These are phyloP conservation scores for Thuidium tamariscinum DNA, from an alignment of 225 moss, liverwort and hornwort species.

Conservation along the genomic window DNA sequence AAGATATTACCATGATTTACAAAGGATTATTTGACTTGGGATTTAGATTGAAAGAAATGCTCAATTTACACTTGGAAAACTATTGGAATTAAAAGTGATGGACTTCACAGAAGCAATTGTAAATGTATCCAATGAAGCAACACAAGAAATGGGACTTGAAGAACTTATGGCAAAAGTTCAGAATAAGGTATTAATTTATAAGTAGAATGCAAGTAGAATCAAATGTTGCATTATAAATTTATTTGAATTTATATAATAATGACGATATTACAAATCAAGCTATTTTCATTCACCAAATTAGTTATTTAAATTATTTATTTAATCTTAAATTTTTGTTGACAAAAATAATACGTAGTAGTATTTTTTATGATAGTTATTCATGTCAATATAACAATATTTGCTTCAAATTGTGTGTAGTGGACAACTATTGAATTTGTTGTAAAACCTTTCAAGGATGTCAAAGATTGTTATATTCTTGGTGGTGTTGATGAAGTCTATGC, in stretches of 20 bases:
- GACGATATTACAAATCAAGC: accelerated
- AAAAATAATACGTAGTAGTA: too few relatives aligned
- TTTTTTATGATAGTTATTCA: background rate
- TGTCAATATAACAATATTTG: background rate
- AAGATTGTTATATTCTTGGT: constrained; percentile 76
- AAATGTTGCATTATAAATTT: background rate
- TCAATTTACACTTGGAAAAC: constrained; percentile 35
- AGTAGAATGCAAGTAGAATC: too few relatives aligned
- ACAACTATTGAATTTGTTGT: constrained; percentile 58
- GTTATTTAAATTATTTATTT: too few relatives aligned
- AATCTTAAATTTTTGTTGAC: accelerated
- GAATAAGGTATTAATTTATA: constrained; percentile 7
- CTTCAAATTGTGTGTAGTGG: constrained; percentile 25
- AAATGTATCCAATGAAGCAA: constrained; percentile 34
- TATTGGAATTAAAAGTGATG: constrained; percentile 37
- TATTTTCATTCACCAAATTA: too few relatives aligned
- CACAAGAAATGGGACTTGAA: constrained; percentile 41
- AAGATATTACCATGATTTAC: background rate
- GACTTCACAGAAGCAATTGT: constrained; percentile 20
- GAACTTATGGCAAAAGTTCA: constrained; percentile 33
- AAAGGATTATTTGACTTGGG: background rate
- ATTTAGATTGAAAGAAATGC: constrained; percentile 44
- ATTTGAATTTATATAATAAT: background rate
- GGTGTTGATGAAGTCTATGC: constrained; percentile 74
- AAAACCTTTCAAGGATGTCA: constrained; percentile 81